Base-by-base conservation (phyloP, 768 basidiomycete genomes). In the Zangia roseola region DNA sequence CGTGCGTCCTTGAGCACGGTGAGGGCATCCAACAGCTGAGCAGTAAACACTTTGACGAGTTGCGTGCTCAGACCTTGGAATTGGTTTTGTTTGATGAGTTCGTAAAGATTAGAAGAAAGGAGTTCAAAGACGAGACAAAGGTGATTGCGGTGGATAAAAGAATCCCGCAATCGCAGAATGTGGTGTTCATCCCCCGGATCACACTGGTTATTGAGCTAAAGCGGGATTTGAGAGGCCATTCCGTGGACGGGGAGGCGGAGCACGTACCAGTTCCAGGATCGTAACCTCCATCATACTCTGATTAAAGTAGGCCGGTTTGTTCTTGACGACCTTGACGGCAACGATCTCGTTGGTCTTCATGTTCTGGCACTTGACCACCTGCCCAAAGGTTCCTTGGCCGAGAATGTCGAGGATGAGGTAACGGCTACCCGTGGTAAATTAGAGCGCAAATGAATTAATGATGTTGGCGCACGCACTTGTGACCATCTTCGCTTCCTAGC, bases 261-360 rank as follows among this genome's bases (percentile, higher is more conserved):
- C 7, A 79, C 90, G 53, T 47, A 94, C 94, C 71, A 98, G 74
- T 67, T 98, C 93, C 38, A 99, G 76, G 53, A 99, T 98, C 2
- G 94, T 97, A 23, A 98, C 95, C 70, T 99, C 97, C 97, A 99
- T 99, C 90, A 97, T 97, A 69, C 89, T 92, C 72, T 99, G 97
- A 65, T 98, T 97, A 70, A 97, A 94, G 74, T 99, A 99, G 0
- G 97, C 97, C 6, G 95, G 97, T 71, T 98, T 99, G 71, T 99
- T 99, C 76, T 99, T 99, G 57, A 99, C 93, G 8, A 99, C 97
- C 71, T 98, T 99, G 53, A 99, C 97, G 20, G 97, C 97, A 37
- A 97, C 93, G 46, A 98, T 91, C 66, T 97, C 95, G 69, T 98
- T 94, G 25, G 92, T 97, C 74, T 94, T 93, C 87, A 97, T 94